phyloP scores from a whole-genome alignment of 192 early-diverging fungal species.

The Umbelopsis isabellina region DNA sequence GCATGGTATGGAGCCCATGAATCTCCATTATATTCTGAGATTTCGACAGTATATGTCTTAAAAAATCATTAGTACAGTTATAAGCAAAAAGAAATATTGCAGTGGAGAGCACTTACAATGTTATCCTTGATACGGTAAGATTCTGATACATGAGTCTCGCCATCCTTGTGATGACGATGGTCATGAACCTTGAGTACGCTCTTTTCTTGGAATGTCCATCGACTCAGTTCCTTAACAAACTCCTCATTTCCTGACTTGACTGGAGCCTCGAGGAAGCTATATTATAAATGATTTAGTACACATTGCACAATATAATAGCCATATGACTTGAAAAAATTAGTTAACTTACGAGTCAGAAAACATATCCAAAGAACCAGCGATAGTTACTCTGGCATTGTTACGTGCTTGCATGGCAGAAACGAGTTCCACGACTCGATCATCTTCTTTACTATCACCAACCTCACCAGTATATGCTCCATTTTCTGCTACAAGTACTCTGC shows the following conservation, averaged over 20 bases:
- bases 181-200: conserved; percentile 77
- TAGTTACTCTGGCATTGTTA: conserved; percentile 84
- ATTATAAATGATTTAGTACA: neutral
- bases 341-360: conserved; percentile 74
- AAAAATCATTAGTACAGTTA: conserved; percentile 23
- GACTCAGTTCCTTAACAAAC: conserved; percentile 74
- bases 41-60: conserved; percentile 82
- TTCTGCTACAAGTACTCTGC: conserved; percentile 57
- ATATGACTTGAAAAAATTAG: neutral
- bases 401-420: conserved; percentile 88
- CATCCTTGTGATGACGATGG: conserved; percentile 66
- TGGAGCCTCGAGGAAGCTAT: conserved; percentile 22
- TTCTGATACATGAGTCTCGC: conserved; percentile 65
- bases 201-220: conserved; percentile 95
- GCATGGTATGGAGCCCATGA: conserved; percentile 85
- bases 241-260: conserved; percentile 65
- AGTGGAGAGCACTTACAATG: conserved; percentile 57
- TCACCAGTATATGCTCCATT: conserved; percentile 72
- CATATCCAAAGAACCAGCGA: conserved; percentile 82
- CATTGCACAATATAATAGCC: neutral
- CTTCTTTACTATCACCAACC: conserved; percentile 44
- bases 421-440: conserved; percentile 59
- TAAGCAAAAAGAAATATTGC: neutral
- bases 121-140: conserved; percentile 94
- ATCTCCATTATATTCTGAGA: conserved; percentile 78